Conservation (phyloP, 495 filamentous ascomycete genomes). For the Tuber microsphaerosporum region DNA sequence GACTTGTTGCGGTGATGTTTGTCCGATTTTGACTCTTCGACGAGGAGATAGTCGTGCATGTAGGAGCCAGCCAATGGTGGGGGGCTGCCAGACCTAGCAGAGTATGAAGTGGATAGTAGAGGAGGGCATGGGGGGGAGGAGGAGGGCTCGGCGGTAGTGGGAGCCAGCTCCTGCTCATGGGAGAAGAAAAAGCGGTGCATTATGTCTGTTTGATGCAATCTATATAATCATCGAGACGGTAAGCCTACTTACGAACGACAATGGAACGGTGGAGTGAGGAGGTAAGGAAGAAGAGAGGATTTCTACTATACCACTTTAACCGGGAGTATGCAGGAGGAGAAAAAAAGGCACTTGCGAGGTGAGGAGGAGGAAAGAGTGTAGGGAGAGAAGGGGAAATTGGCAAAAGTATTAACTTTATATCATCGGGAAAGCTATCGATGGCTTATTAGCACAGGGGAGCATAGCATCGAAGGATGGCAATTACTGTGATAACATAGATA, state of each 20-base stretch:
- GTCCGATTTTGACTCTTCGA: slow-evolving; percentile 3
- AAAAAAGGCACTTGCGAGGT: background rate
- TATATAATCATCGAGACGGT: background rate
- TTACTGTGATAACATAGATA: background rate
- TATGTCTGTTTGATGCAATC: background rate
- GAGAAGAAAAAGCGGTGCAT: background rate
- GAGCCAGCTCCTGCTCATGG: background rate
- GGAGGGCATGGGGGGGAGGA: background rate
- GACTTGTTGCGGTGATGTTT: background rate
- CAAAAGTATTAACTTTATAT: background rate
- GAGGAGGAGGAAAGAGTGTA: background rate
- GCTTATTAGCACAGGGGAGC: background rate
- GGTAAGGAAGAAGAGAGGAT: background rate
- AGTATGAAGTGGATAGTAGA: background rate
- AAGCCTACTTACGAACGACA: background rate
- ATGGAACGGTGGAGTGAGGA: background rate
- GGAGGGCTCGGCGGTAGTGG: background rate
- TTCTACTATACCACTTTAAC: background rate
- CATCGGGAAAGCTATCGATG: background rate
- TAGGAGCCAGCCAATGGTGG: background rate
- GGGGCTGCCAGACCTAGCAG: background rate
- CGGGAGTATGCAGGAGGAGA: background rate
- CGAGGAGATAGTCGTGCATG: slow-evolving; percentile 18
- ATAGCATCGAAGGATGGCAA: background rate
- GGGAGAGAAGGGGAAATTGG: background rate